Evolutionary conservation across 2,329 filamentous ascomycete genomes (phyloP).

Genomic region (Tolypocladium album): DNA sequence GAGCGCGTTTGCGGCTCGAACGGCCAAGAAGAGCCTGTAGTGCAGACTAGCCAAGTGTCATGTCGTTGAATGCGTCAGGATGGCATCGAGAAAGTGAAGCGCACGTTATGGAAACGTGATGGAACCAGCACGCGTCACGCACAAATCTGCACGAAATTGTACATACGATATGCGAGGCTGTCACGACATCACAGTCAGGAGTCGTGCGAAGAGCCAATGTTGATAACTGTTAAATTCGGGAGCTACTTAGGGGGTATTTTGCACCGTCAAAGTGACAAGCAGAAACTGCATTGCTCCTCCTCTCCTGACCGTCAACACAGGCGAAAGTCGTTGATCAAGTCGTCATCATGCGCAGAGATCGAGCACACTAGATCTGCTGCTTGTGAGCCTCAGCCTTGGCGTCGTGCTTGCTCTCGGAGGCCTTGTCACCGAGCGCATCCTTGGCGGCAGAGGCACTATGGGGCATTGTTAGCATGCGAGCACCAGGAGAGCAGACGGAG

Average conservation of each 20-base stretch:
- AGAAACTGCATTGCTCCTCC: neutral
- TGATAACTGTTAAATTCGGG: neutral
- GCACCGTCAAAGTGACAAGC: neutral
- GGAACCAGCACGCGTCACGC: neutral
- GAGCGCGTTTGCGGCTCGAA: conserved; percentile 32
- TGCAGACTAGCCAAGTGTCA: too few relatives aligned
- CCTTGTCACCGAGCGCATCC: conserved; percentile 37
- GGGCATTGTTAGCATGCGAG: conserved; percentile 2
- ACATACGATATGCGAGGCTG: neutral
- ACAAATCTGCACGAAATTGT: too few relatives aligned
- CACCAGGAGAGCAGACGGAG: too few relatives aligned
- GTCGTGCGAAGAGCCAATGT: neutral
- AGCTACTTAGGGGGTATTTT: conserved; percentile 7
- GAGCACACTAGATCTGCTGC: conserved; percentile 22
- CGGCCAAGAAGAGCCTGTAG: conserved; percentile 19
- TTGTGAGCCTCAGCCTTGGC: conserved; percentile 31
- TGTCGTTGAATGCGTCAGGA: neutral
- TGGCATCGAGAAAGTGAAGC: neutral
- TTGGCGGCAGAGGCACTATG: conserved; percentile 34
- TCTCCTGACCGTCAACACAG: neutral
- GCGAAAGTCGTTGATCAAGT: neutral
- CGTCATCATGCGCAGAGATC: neutral
- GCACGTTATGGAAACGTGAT: neutral
- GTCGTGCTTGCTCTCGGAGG: conserved; percentile 27
- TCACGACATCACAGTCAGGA: too few relatives aligned